Base-by-base conservation (phyloP, 1,284 basidiomycete species). In the Xerocomus cyaneibrunnescens region DNA sequence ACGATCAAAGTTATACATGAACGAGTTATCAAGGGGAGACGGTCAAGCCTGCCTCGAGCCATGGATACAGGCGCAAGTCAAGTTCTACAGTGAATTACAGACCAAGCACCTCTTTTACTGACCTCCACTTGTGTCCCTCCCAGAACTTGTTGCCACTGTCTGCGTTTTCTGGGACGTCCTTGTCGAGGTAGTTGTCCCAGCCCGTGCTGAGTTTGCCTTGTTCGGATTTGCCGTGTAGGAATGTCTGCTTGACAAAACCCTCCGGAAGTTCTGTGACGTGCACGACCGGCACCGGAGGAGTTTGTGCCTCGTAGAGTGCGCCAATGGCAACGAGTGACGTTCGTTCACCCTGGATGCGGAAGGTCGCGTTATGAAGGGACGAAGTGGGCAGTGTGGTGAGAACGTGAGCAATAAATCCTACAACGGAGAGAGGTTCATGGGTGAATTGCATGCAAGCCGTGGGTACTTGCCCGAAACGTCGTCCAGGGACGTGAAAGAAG, bases 311-410 rank as follows among this genome's bases (percentile, higher is more conserved):
- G 39, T 70, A 71, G 22, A 68, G 52, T 16, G 57, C 50, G 2
- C 62, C 66, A 21, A 61, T 47, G 1, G 55, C 44, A 17, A 54
- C 41, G 10, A 70, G 66, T 4, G 68, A 50, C 8, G 35, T 60
- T 13, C 68, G 71, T 43, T 73, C 67, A 8, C 74, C 74, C 54
- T 77, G 62, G 22, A 76, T 64, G 30, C 68, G 67, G 58, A 76
- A 66, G 3, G 58, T 63, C 6, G 53, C 56, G 50, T 67, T 52
- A 9, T 69, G 59, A 19, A 75, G 57, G 22, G 67, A 59, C 17
- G 60, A 56, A 1, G 47, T 25, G 1, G 71, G 63, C 9, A 70
- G 51, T 8, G 65, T 57, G 17, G 68, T 68, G 31, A 76, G 63
- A 39, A 69, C 58, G 45, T 76, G 58, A 8, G 65, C 72, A 8